Evolutionary conservation across 108 stramenopile genomes (phyloP).

Genomic region (Chaetoceros tenuissimus): DNA sequence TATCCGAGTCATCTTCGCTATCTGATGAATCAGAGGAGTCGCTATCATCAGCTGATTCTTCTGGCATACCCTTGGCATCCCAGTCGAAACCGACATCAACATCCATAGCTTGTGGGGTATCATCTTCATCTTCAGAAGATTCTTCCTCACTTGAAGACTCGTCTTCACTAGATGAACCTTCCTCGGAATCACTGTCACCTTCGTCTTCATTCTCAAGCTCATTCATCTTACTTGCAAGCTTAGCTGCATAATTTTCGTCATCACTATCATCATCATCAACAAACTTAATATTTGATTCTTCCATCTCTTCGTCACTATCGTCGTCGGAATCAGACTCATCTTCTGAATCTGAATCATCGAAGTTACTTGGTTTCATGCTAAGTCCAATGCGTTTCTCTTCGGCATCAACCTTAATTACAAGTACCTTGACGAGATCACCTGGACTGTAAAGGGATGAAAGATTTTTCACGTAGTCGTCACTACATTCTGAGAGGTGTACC

Average conservation of each 20-base stretch:
- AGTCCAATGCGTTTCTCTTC: constrained; percentile 60
- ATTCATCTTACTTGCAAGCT: constrained; percentile 56
- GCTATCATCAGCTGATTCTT: constrained; percentile 2
- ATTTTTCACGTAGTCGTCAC: constrained; percentile 74
- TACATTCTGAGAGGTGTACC: constrained; percentile 87
- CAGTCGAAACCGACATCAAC: constrained; percentile 83
- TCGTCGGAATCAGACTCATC: constrained; percentile 35
- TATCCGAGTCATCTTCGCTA: constrained; percentile 40
- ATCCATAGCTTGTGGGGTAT: constrained; percentile 39
- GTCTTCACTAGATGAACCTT: constrained; percentile 12
- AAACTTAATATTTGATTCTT: constrained; percentile 4
- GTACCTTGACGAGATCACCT: constrained; percentile 90
- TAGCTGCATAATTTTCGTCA: constrained; percentile 54
- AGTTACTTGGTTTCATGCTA: constrained; percentile 91
- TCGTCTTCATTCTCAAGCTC: constrained; percentile 19
- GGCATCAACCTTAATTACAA: constrained; percentile 78
- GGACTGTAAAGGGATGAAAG: constrained; percentile 70
- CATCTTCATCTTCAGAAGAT: constrained; percentile 8
- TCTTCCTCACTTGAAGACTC: constrained; percentile 16
- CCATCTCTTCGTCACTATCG: constrained; percentile 31
- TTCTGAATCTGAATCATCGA: constrained; percentile 49
- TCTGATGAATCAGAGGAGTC: constrained; percentile 32
- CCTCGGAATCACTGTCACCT: constrained; percentile 24
- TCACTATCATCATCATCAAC: constrained; percentile 19
- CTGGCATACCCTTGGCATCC: constrained; percentile 15